Percentiles rank a stretch among this genome's conserved stretches.
phyloP scores from a whole-genome alignment of 169 alveolate genomes.

The Gregarina niphandrodes region DNA sequence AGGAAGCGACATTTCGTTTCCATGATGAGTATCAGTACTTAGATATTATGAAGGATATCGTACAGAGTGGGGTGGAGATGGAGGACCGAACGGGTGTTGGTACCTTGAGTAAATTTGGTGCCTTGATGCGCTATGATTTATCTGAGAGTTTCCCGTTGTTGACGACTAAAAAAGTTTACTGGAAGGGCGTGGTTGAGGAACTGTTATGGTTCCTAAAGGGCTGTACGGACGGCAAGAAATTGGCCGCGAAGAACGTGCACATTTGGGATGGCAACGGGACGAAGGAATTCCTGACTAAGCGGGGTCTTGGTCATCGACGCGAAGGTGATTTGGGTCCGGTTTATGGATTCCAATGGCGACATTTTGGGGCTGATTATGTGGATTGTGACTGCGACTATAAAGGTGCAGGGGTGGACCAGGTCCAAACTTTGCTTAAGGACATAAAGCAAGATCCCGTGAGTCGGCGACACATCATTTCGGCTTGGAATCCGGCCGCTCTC shows the following conservation, averaged over 20 bases:
- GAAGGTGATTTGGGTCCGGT: slow-evolving; percentile 87
- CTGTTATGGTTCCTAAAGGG: slow-evolving; percentile 77
- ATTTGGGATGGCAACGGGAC: slow-evolving; percentile 93
- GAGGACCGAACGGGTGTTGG: slow-evolving; percentile 69
- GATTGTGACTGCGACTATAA: slow-evolving; percentile 60
- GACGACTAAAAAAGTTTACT: slow-evolving; percentile 76
- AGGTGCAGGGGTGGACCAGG: slow-evolving; percentile 78
- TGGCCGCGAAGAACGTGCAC: slow-evolving; percentile 61
- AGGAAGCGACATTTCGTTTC: too few species aligned
- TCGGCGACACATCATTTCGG: slow-evolving; percentile 68
- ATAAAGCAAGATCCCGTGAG: slow-evolving; percentile 70
- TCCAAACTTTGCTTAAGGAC: slow-evolving; percentile 46
- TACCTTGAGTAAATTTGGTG: slow-evolving; percentile 65
- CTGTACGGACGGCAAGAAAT: slow-evolving; percentile 73
- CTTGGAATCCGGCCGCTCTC: slow-evolving; percentile 84
- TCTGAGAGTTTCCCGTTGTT: slow-evolving; percentile 69
- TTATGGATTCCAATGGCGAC: slow-evolving; percentile 94
- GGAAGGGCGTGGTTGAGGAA: slow-evolving; percentile 75
- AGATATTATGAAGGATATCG: slow-evolving; percentile 57
- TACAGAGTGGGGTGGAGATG: slow-evolving; percentile 55
- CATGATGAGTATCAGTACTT: slow-evolving; percentile 77
- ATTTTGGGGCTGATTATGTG: slow-evolving; percentile 74
- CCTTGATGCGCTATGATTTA: slow-evolving; percentile 71
- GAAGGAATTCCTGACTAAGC: slow-evolving; percentile 69
- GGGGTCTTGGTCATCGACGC: slow-evolving; percentile 72